Conservation (phyloP, 2,329 filamentous ascomycete genomes). For the Cercospora sp. region DNA sequence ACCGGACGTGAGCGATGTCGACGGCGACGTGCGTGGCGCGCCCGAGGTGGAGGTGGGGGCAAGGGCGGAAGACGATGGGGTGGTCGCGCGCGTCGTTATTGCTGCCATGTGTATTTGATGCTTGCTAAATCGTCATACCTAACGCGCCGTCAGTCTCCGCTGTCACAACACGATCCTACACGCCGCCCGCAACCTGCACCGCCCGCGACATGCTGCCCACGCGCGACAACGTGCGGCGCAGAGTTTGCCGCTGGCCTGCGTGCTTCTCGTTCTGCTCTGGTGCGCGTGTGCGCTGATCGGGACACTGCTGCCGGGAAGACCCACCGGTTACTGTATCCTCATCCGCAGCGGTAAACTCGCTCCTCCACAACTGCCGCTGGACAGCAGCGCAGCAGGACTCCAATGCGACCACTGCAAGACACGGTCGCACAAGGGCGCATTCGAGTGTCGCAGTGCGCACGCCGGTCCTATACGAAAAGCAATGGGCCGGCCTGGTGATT, state of each 20-base stretch:
- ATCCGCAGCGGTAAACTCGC: not conserved
- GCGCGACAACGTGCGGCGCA: not conserved
- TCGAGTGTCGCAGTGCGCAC: not conserved
- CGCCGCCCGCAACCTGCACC: not conserved
- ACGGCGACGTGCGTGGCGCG: constrained; percentile 44
- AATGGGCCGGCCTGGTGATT: not conserved
- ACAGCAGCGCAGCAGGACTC: not conserved
- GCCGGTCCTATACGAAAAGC: not conserved
- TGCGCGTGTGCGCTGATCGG: not conserved
- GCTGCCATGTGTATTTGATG: constrained; percentile 43
- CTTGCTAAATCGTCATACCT: constrained; percentile 11
- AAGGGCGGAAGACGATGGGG: constrained; percentile 34
- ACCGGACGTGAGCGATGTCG: constrained; percentile 27
- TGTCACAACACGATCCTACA: not conserved
- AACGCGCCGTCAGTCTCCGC: constrained; percentile 7
- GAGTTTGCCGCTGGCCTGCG: not conserved
- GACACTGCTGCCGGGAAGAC: not conserved
- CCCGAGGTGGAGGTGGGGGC: constrained; percentile 42
- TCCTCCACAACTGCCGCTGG: not conserved
- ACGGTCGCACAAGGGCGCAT: not conserved
- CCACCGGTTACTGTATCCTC: not conserved
- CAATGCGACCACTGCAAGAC: not conserved
- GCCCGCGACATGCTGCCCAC: not conserved
- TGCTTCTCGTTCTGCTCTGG: not conserved
- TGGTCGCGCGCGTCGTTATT: constrained; percentile 44